Percentiles rank a stretch among this genome's conserved stretches.
These are phyloP conservation scores for Aspergillus baeticus DNA, from an alignment of 495 filamentous ascomycete genomes.

Conservation along the genomic window DNA sequence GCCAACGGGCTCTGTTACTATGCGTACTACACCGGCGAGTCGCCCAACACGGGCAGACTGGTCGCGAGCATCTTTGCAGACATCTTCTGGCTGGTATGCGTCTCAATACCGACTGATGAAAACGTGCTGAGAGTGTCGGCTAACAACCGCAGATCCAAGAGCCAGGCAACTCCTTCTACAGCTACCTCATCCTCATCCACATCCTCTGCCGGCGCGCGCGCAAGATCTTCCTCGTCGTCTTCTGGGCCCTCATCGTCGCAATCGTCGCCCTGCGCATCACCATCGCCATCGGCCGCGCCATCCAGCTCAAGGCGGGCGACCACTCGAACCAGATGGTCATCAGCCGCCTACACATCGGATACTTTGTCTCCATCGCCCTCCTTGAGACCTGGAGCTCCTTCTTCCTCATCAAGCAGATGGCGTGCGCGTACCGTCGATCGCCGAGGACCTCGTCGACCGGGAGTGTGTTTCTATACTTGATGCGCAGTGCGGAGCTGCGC, in stretches of 20 bases:
- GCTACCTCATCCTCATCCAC: conserved; percentile 29
- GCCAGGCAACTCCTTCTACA: conserved; percentile 33
- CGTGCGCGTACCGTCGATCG: conserved; percentile 8
- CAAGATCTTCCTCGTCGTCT: conserved; percentile 21
- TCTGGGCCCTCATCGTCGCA: conserved; percentile 26
- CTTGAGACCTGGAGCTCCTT: conserved; percentile 25
- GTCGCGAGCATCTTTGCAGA: conserved; percentile 27
- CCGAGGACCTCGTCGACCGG: neutral
- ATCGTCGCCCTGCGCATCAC: conserved; percentile 17
- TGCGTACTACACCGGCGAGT: conserved; percentile 25
- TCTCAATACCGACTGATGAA: neutral
- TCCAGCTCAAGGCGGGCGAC: conserved; percentile 2
- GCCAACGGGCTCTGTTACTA: conserved; percentile 34
- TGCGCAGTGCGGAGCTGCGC: conserved; percentile 35
- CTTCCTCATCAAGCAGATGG: conserved; percentile 23
- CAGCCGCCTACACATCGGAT: conserved; percentile 29
- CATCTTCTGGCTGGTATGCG: conserved; percentile 26
- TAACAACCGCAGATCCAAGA: conserved; percentile 26
- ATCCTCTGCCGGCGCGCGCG: conserved; percentile 19
- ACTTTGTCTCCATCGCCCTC: conserved; percentile 28
- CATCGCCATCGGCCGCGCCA: conserved; percentile 21
- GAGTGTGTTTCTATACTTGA: conserved; percentile 25
- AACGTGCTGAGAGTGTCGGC: neutral
- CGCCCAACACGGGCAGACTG: conserved; percentile 4
- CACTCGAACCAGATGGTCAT: conserved; percentile 6